Evolutionary conservation across 2,329 filamentous ascomycete genomes (phyloP), one percentile per base, ranked within the genome.

Genomic region (Fusarium camptoceras): DNA sequence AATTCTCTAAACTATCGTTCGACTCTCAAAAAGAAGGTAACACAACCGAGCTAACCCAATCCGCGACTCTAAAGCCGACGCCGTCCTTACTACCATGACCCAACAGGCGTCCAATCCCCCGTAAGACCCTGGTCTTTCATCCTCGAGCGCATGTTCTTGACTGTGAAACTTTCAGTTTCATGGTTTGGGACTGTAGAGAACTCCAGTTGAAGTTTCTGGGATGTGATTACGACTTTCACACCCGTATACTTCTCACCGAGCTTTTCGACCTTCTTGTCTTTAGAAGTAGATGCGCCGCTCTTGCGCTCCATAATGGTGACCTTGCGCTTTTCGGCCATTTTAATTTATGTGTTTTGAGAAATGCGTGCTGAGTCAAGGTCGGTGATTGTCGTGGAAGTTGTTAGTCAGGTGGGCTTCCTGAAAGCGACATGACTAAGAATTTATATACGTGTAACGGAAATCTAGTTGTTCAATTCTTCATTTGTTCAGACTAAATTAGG

Each of bases 401-500:
- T 16, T 15, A 7, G 7, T 51, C 34, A 37, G 8, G 6, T 20
- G 25, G 14, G n/a, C n/a, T n/a, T n/a, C n/a, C n/a, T 20, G 18
- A 20, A 27, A 41, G 14, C 27, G 9, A 12, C 5, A n/a, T 37
- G 6, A 18, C n/a, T 18, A 18, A 3, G 6, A 5, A 5, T 11
- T 14, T 28, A 41, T 22, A 9, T 42, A 28, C 24, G n/a, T 1
- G 11, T 3, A 8, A 3, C 4, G 1, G 5, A 27, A 25, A 6
- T 5, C 2, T 12, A 16, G 16, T 24, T 8, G 10, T 25, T n/a
- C 12, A n/a, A 34, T 22, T 5, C 5, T 50, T 25, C 22, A 20
- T 7, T 9, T 50, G 10, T 15, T 25, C 15, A 4, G 2, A 4
- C 1, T 34, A 2, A 24, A 2, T 1, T 10, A 9, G 16, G 16